Percentiles rank a stretch among this genome's conserved stretches.
Conservation (phyloP, 768 basidiomycete species). For the Auricularia cornea region DNA sequence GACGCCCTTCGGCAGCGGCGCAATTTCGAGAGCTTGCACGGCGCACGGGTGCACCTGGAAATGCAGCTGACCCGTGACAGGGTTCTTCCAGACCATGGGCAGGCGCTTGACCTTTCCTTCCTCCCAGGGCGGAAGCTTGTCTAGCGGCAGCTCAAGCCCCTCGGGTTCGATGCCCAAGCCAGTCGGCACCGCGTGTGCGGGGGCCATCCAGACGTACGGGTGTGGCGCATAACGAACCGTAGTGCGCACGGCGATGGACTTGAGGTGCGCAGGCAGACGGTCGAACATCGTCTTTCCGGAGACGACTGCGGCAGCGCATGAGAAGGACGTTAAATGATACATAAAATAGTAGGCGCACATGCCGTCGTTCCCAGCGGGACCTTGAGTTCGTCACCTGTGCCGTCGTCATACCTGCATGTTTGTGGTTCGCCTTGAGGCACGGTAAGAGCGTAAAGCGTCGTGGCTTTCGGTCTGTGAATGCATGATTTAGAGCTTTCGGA, state of each 20-base stretch:
- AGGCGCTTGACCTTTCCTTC: slow-evolving; percentile 64
- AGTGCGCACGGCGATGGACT: slow-evolving; percentile 72
- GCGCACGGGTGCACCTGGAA: slow-evolving; percentile 89
- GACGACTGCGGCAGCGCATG: no score
- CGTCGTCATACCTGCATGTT: slow-evolving; percentile 72
- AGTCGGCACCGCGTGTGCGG: slow-evolving; percentile 62
- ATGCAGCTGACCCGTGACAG: slow-evolving; percentile 70
- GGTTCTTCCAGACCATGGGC: slow-evolving; percentile 89
- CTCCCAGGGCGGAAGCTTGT: slow-evolving; percentile 76
- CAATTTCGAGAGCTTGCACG: slow-evolving; percentile 54
- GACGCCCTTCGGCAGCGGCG: slow-evolving; percentile 59
- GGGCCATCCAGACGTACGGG: slow-evolving; percentile 87
- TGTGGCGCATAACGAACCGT: slow-evolving; percentile 76
- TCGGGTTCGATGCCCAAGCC: slow-evolving; percentile 80
- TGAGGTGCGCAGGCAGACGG: slow-evolving; percentile 56
- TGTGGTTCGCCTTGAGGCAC: slow-evolving; percentile 63
- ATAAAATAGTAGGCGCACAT: slow-evolving; percentile 36
- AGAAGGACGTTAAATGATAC: not conserved
- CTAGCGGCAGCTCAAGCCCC: slow-evolving; percentile 54
- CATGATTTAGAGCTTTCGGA: not conserved
- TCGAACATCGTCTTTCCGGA: slow-evolving; percentile 79
- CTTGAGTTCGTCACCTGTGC: slow-evolving; percentile 70
- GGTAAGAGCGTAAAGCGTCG: slow-evolving; percentile 70
- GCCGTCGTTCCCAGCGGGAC: slow-evolving; percentile 86
- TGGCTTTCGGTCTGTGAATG: slow-evolving; percentile 52